Evolutionary conservation across 495 filamentous ascomycete species (phyloP).

Genomic region (Neurospora sp.): DNA sequence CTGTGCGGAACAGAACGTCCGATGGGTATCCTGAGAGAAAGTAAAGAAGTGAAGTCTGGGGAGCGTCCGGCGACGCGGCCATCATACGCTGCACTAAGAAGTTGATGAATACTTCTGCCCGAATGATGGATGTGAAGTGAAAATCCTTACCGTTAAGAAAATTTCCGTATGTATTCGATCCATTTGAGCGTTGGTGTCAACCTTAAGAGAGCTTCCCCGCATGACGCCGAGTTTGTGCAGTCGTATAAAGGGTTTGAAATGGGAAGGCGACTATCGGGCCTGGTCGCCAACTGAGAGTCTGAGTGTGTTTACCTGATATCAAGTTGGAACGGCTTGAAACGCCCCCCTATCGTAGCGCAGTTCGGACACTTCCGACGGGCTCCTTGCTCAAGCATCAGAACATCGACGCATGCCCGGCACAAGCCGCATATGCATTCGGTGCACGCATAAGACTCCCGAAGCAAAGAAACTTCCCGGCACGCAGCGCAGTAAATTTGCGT

Average conservation of each 20-base stretch:
- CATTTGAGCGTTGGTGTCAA: background rate
- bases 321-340: conserved; percentile 58
- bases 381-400: conserved; percentile 56
- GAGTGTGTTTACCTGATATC: conserved; percentile 42
- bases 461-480: conserved; percentile 60
- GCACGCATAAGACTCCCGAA: conserved; percentile 80
- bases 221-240: background rate
- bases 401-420: conserved; percentile 74
- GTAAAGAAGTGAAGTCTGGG: conserved; percentile 7
- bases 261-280: background rate
- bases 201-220: background rate
- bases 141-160: background rate
- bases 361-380: conserved; percentile 53
- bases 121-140: background rate
- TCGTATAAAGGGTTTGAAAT: background rate
- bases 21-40: conserved; percentile 14
- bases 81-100: background rate
- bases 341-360: conserved; percentile 56
- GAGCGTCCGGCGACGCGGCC: conserved; percentile 1
- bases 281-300: background rate
- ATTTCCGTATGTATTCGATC: background rate
- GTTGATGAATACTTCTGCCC: background rate
- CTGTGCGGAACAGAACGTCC: background rate
- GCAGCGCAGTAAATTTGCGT: conserved; percentile 84
- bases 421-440: conserved; percentile 91